These are phyloP conservation scores for Rubus idaeus DNA, from an alignment of 306 rosid genomes.

Conservation along the genomic window DNA sequence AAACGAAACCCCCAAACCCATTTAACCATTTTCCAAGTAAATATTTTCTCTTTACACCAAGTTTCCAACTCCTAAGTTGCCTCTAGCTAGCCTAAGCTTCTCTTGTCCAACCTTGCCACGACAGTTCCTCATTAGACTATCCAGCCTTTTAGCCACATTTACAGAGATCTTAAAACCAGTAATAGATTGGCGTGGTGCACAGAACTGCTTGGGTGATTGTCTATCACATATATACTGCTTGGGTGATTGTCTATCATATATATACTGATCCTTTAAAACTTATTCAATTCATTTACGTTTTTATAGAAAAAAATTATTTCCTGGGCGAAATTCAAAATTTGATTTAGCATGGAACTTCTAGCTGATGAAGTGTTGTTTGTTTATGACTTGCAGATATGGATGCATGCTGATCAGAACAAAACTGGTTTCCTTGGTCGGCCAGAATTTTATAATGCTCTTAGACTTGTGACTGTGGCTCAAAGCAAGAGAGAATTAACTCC, in stretches of 20 bases:
- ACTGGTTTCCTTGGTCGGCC: conserved; percentile 83
- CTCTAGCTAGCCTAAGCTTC: background rate
- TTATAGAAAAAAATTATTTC: background rate
- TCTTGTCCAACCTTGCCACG: background rate
- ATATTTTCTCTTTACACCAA: background rate
- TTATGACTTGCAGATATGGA: conserved; percentile 69
- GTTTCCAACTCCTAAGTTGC: background rate
- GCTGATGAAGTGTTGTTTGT: conserved; percentile 13
- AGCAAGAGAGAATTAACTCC: conserved; percentile 89
- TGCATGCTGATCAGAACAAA: conserved; percentile 85
- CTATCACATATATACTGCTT: background rate
- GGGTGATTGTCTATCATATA: background rate
- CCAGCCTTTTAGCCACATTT: background rate
- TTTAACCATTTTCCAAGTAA: background rate
- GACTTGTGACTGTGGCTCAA: conserved; percentile 92
- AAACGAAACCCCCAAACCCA: background rate
- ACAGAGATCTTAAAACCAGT: background rate
- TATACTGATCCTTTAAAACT: background rate
- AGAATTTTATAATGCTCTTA: conserved; percentile 89
- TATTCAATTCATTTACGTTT: background rate
- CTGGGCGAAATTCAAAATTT: conserved; percentile 2
- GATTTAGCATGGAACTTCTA: conserved; percentile 18
- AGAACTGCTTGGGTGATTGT: background rate
- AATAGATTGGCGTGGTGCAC: background rate
- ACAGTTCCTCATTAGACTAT: too few relatives aligned